phyloP scores from a whole-genome alignment of 202 grass and related monocot genomes.

The Setaria viridis region DNA sequence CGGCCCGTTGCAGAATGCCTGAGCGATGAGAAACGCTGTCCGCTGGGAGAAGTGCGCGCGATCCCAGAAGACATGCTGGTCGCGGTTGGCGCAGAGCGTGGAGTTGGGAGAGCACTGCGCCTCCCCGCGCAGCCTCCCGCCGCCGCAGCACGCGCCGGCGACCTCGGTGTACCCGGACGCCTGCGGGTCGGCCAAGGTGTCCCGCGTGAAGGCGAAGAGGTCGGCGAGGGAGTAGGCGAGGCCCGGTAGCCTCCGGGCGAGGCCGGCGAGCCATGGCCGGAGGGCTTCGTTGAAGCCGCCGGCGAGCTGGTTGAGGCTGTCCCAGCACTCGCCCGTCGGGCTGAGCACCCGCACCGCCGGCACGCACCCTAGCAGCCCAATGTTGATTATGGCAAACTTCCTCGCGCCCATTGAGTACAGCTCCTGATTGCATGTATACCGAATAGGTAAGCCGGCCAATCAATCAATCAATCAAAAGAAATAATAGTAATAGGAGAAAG shows the following conservation, averaged over 20 bases:
- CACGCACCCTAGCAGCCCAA: constrained; percentile 13
- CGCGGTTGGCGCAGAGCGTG: constrained; percentile 32
- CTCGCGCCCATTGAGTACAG: constrained; percentile 36
- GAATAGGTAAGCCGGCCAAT: too few species aligned
- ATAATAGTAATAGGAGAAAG: too few species aligned
- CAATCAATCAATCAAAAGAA: too few species aligned
- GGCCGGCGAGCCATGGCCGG: neutral
- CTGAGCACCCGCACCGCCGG: neutral
- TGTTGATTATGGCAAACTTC: constrained; percentile 42
- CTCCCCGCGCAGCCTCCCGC: constrained; percentile 24
- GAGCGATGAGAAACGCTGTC: neutral
- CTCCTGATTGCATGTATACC: neutral
- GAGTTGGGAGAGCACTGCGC: constrained; percentile 26
- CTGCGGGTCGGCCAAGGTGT: neutral
- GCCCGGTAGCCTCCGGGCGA: constrained; percentile 13
- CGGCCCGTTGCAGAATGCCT: constrained; percentile 12
- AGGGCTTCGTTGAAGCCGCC: constrained; percentile 25
- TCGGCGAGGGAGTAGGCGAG: constrained; percentile 38
- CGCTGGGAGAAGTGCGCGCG: constrained; percentile 21
- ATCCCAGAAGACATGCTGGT: constrained; percentile 51
- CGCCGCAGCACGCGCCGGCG: constrained; percentile 46
- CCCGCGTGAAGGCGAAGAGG: neutral
- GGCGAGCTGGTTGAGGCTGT: constrained; percentile 14
- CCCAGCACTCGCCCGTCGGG: neutral
- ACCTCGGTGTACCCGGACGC: neutral